phyloP scores from a whole-genome alignment of 208 protist species.

The Wallacemonas collosoma region DNA sequence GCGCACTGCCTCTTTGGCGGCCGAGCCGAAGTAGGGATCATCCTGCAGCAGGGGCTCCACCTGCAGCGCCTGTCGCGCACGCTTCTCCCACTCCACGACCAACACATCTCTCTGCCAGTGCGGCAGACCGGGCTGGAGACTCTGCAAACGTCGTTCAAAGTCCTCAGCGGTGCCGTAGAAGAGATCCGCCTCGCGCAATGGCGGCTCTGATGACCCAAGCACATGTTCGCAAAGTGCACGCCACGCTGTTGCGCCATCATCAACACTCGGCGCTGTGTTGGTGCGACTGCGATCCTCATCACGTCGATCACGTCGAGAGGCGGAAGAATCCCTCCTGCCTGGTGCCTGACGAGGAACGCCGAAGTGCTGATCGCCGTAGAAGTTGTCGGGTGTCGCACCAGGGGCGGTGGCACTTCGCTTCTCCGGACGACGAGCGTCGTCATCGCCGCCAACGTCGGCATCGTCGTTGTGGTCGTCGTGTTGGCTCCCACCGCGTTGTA shows the following conservation, averaged over 20 bases:
- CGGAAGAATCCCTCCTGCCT: neutral
- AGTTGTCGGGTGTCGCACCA: neutral
- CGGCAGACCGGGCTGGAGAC: slow-evolving; percentile 28
- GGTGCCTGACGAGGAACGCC: neutral
- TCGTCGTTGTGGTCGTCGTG: neutral
- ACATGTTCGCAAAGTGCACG: slow-evolving; percentile 1
- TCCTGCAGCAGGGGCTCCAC: slow-evolving; percentile 37
- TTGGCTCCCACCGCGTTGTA: neutral
- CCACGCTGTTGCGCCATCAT: slow-evolving; percentile 3
- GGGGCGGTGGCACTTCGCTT: slow-evolving; percentile 14
- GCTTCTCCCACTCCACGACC: slow-evolving; percentile 53
- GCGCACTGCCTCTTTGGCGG: slow-evolving; percentile 42
- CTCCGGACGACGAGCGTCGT: neutral
- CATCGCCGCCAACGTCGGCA: neutral
- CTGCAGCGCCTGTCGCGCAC: slow-evolving; percentile 37
- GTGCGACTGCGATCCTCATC: neutral
- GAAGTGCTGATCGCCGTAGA: neutral
- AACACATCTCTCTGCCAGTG: slow-evolving; percentile 41
- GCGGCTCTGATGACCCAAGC: neutral
- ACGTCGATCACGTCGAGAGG: neutral
- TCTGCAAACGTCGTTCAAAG: slow-evolving; percentile 34
- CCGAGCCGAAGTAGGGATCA: slow-evolving; percentile 55
- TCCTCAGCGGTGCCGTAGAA: slow-evolving; percentile 46
- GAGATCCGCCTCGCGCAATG: slow-evolving; percentile 39
- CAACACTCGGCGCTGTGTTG: neutral